Evolutionary conservation across 1,284 basidiomycete species (phyloP).

Genomic region (Cryptococcus floricola): DNA sequence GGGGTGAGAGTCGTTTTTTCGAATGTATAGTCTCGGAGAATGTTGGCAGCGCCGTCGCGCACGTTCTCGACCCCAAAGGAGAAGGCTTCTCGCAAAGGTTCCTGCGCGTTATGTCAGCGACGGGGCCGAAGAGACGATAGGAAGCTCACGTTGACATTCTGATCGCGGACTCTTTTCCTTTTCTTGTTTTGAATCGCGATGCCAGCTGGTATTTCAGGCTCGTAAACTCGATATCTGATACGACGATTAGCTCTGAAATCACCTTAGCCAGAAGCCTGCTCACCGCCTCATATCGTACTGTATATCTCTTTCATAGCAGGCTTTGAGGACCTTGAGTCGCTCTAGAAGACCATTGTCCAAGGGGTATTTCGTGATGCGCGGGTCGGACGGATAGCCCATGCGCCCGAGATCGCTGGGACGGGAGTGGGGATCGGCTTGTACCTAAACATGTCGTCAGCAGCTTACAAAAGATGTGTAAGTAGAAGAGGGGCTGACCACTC

Average conservation of each 20-base stretch:
- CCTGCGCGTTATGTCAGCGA: conserved; percentile 14
- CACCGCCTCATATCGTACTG: conserved; percentile 37
- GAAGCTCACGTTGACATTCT: conserved; percentile 30
- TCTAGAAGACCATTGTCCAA: conserved; percentile 24
- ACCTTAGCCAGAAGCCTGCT: background rate
- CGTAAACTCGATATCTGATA: conserved; percentile 32
- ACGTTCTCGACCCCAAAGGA: conserved; percentile 19
- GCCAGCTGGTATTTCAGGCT: conserved; percentile 38
- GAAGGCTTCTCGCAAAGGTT: conserved; percentile 35
- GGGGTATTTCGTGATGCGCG: conserved; percentile 17
- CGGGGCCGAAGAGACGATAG: background rate
- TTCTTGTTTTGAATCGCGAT: conserved; percentile 34
- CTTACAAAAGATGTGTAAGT: background rate
- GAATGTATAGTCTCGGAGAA: conserved; percentile 15
- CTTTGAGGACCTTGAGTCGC: conserved; percentile 32
- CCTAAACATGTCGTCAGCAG: conserved; percentile 11
- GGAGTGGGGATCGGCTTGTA: conserved; percentile 35
- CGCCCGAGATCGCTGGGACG: conserved; percentile 25
- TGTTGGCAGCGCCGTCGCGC: conserved; percentile 20
- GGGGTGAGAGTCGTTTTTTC: conserved; percentile 14
- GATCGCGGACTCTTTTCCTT: conserved; percentile 34
- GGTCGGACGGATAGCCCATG: conserved; percentile 21
- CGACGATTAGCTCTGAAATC: background rate
- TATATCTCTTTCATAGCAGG: conserved; percentile 31
- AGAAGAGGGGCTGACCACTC: conserved; percentile 21